Evolutionary conservation across 257 asterid genomes (phyloP), one percentile per base, ranked within the genome.

Genomic region (Ocimum tenuiflorum): DNA sequence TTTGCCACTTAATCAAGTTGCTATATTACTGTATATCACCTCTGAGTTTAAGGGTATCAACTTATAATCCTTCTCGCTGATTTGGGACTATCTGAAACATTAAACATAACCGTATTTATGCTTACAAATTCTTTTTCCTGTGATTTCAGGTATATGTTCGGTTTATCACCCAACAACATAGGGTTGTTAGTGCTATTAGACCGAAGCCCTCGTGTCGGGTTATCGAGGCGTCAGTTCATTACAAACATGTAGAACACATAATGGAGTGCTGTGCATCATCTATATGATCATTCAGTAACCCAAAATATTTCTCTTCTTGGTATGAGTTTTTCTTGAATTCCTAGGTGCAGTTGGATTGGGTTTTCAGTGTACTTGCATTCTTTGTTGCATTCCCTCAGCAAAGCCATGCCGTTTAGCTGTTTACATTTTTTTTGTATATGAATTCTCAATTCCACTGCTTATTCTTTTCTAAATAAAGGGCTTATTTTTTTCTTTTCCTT

Each of bases 131-230:
- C 7, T 27, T 45, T n/a, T 43, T 45, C 13, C 10, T 51, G n/a
- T 41, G 49, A 42, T 64, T 59, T 60, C 75, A 94, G 99, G 95
- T 86, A 89, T 83, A 71, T 70, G 86, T 86, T 89, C 33, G 97
- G 99, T 45, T 65, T 83, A 71, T 81, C 96, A 18, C 75, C 85
- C 73, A 81, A 82, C 52, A 82, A 85, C 15, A 80, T 80, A 1
- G 99, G 99, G 58, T 72, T 88, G 81, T 82, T 86, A 67, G 55
- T 78, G 81, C 92, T 89, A 53, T 71, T 94, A 70, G 90, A 94
- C 52, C 83, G 80, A 77, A 88, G 91, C 47, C 82, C 89, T 54
- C 83, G 78, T 50, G 78, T 72, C 53, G 86, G 94, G 36, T 84
- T 76, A 46, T 83, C 88, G 91, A 86, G 94, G 77, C 69, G 71